phyloP scores from a whole-genome alignment of 139 green algal species.

The Astrephomene gubernaculifera region DNA sequence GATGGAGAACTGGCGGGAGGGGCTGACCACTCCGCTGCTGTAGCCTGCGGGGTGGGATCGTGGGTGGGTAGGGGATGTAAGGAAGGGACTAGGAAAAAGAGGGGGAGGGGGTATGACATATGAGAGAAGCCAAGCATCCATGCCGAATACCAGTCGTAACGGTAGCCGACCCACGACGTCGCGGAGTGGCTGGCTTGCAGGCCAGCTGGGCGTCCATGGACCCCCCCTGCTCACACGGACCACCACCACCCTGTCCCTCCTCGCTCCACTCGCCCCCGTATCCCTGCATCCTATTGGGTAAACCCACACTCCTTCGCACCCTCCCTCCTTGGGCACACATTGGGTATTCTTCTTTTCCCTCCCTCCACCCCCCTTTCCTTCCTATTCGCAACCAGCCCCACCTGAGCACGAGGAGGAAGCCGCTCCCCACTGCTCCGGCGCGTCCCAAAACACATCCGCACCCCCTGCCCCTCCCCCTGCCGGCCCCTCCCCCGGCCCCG shows the following conservation, averaged over 20 bases:
- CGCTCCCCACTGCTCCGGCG: not conserved
- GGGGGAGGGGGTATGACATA: not conserved
- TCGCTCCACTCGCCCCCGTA: not conserved
- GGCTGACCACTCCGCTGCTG: slow-evolving; percentile 16
- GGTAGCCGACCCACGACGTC: not conserved
- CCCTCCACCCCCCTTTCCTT: not conserved
- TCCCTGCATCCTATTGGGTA: not conserved
- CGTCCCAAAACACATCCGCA: slow-evolving; percentile 15
- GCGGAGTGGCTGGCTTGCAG: not conserved
- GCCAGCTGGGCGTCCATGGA: no score
- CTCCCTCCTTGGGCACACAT: not conserved
- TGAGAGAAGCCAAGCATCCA: not conserved
- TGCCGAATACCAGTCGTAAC: not conserved
- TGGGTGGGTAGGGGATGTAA: not conserved
- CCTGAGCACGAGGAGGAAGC: not conserved
- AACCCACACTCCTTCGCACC: not conserved
- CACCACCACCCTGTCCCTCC: no score
- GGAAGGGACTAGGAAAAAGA: not conserved
- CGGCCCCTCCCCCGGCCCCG: not conserved
- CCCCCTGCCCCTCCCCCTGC: no score
- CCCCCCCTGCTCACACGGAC: no score
- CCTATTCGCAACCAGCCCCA: not conserved
- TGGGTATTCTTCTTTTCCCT: not conserved
- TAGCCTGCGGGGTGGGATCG: not conserved
- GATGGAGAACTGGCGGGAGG: not conserved